A percentile compares a stretch with the other conserved stretches of the same genome.
These are phyloP conservation scores for Neurospora sp. DNA, from an alignment of 495 filamentous ascomycete species.

Conservation along the genomic window DNA sequence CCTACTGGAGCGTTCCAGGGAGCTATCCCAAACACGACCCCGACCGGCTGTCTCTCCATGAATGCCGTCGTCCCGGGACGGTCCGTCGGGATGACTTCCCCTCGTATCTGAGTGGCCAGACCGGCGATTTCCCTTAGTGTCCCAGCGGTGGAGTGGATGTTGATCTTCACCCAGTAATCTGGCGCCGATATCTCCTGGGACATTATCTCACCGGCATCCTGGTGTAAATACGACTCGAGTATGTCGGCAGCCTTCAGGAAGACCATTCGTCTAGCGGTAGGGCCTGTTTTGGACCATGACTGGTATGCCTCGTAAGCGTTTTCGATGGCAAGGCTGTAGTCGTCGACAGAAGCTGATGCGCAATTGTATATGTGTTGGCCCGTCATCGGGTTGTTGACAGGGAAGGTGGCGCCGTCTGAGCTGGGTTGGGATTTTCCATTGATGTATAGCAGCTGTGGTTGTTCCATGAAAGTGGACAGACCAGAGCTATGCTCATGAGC, in stretches of 20 bases:
- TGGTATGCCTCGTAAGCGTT: slow-evolving; percentile 53
- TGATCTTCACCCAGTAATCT: slow-evolving; percentile 33
- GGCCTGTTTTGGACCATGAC: slow-evolving; percentile 50
- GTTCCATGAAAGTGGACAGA: neutral
- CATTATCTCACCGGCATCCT: slow-evolving; percentile 47
- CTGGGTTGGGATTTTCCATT: slow-evolving; percentile 47
- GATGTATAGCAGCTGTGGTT: slow-evolving; percentile 45
- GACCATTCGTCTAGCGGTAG: slow-evolving; percentile 50
- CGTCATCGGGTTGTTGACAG: slow-evolving; percentile 50
- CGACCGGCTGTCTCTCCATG: slow-evolving; percentile 19
- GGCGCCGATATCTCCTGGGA: slow-evolving; percentile 32
- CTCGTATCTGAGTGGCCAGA: slow-evolving; percentile 30
- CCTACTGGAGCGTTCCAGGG: slow-evolving; percentile 28
- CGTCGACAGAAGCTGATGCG: slow-evolving; percentile 46
- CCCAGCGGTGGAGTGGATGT: slow-evolving; percentile 39
- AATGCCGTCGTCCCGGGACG: slow-evolving; percentile 18
- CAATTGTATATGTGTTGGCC: slow-evolving; percentile 45
- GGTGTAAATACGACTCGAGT: slow-evolving; percentile 45
- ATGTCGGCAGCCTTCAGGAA: slow-evolving; percentile 58
- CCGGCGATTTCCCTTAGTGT: slow-evolving; percentile 56
- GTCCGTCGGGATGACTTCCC: slow-evolving; percentile 24
- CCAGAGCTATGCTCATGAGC: neutral
- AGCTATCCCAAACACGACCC: slow-evolving; percentile 26
- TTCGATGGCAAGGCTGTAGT: slow-evolving; percentile 48
- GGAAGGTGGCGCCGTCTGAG: slow-evolving; percentile 43